Percentiles rank a stretch among this genome's conserved stretches.
phyloP scores from a whole-genome alignment of 2,329 filamentous ascomycete species.

The Bipolaris gigantea region DNA sequence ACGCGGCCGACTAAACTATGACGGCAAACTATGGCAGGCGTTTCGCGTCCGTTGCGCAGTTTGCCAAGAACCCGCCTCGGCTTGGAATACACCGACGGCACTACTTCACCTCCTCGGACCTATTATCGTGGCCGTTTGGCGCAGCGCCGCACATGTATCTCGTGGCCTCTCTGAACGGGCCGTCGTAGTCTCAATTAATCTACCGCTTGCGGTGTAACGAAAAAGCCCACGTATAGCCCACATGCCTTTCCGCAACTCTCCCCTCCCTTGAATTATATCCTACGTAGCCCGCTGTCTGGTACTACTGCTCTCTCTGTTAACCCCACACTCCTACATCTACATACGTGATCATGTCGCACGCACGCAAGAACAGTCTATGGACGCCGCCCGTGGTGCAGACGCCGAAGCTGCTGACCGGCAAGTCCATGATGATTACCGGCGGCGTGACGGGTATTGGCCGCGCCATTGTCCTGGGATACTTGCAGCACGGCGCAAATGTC shows the following conservation, averaged over 20 bases:
- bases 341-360: constrained; percentile 7
- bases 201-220: not conserved
- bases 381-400: constrained; percentile 12
- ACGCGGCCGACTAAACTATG: not conserved
- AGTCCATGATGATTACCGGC: constrained; percentile 84
- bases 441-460: constrained; percentile 85
- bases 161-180: constrained; percentile 11
- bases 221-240: not conserved
- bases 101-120: constrained; percentile 9
- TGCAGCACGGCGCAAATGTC: constrained; percentile 75
- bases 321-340: constrained; percentile 6
- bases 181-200: not conserved
- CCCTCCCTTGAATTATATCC: not conserved
- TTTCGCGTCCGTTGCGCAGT: constrained; percentile 20
- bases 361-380: constrained; percentile 18
- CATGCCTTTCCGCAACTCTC: not conserved
- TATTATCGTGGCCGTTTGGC: constrained; percentile 20
- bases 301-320: not conserved
- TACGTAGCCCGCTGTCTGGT: not conserved
- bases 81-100: constrained; percentile 21
- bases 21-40: constrained; percentile 1
- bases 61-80: constrained; percentile 26
- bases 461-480: constrained; percentile 78
- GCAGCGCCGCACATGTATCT: constrained; percentile 16
- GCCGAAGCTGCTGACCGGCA: constrained; percentile 64